These are phyloP conservation scores for Ascobolus immersus DNA, from an alignment of 495 filamentous ascomycete genomes.

Conservation along the genomic window DNA sequence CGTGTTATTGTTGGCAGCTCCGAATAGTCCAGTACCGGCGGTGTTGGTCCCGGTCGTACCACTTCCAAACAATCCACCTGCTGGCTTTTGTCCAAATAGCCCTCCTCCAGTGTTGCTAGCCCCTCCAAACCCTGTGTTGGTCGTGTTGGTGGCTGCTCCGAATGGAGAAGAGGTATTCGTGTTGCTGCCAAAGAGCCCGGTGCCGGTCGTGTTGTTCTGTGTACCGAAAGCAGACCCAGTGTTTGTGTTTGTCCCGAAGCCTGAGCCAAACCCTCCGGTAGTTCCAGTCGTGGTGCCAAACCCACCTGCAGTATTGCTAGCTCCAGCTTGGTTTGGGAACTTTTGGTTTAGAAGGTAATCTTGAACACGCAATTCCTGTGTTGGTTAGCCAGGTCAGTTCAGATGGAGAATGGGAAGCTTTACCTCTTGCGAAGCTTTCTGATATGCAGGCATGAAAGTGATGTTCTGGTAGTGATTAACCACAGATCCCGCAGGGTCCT, in stretches of 20 bases:
- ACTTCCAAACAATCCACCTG: conserved; percentile 24
- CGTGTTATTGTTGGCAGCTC: conserved; percentile 19
- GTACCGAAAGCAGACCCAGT: conserved; percentile 7
- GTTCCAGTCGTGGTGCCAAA: conserved; percentile 49
- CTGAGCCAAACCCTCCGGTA: conserved; percentile 18
- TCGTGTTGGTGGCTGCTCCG: conserved; percentile 14
- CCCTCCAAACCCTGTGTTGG: conserved; percentile 23
- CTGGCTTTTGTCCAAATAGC: conserved; percentile 22
- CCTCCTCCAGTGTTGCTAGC: conserved; percentile 21
- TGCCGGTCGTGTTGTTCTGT: conserved; percentile 14
- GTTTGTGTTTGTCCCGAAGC: conserved; percentile 19
- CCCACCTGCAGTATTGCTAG: conserved; percentile 46
- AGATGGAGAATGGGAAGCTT: conserved; percentile 3
- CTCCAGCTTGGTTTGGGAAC: too few relatives aligned
- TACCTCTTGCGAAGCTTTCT: conserved; percentile 60
- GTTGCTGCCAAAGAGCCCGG: conserved; percentile 22
- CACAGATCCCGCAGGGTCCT: conserved; percentile 32
- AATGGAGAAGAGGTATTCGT: conserved; percentile 18
- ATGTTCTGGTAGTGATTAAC: conserved; percentile 58
- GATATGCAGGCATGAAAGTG: conserved; percentile 60
- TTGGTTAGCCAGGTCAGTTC: conserved; percentile 3
- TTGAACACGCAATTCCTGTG: conserved; percentile 48
- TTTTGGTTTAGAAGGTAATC: conserved; percentile 86
- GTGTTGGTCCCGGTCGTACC: conserved; percentile 18
- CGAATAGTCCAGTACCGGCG: conserved; percentile 30